Evolutionary conservation across 768 basidiomycete genomes (phyloP), one percentile per base, ranked within the genome.

Genomic region (Boletales sp.): DNA sequence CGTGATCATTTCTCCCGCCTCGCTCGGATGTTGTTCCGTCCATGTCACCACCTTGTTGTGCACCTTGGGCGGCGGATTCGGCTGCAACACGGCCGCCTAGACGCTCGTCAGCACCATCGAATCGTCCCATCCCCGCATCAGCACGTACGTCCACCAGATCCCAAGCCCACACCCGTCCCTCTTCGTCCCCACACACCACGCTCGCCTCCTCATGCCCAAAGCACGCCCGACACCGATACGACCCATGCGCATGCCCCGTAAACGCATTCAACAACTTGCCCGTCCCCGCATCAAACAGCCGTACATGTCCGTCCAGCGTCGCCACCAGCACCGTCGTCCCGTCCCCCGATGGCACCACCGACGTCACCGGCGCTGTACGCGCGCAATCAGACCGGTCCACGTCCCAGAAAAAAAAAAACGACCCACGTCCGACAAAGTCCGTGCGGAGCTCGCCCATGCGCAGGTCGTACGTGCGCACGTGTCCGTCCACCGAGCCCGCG

Each of bases 381-480:
- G 33, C 33, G 33, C 14, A 10, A 34, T 6, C 14, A 14, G 9
- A 14, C 33, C 34, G 42, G 10, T 37, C 46, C 15, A 37, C 11
- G 33, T 21, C 21, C 4, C 21, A 13, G 41, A 8, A 18, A 33
- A 33, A 35, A 11, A n/a, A 25, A 0, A 10, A 19, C 3, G 13
- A 81, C 90, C 60, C 66, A 94, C 93, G 81, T 8, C 95, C 95
- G 57, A 98, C 80, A 62, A 83, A 93, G 67, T 99, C 96, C 39
- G 88, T 79, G 8, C 87, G 82, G 28, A 97, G 71, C 65, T 95
- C 84, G 19, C 96, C 96, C 74, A 87, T 92, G 46, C 96, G 86
- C 31, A 99, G 76, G 68, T 99, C 96, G 69, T 98, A 97, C 9
- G 90, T 91, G 17, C 96, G 82, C 39, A 95, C 83, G 63, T 87